Evolutionary conservation across 1,284 basidiomycete genomes (phyloP), one percentile per base, ranked within the genome.

Genomic region (Pseudozyma tsukubaensis): DNA sequence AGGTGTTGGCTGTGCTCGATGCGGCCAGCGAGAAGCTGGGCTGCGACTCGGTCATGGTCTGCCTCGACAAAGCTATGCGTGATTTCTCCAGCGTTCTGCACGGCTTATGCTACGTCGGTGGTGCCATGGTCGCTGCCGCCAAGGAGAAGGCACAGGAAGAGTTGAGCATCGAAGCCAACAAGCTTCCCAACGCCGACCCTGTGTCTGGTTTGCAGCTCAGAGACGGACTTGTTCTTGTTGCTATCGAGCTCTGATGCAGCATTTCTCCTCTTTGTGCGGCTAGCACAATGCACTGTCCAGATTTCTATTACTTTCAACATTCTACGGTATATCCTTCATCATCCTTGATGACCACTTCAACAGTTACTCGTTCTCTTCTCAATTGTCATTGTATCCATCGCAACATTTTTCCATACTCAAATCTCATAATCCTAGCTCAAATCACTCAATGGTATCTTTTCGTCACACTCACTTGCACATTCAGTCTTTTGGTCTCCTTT

Each of bases 51-150:
- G 77, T 81, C 32, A 71, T 82, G 56, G 58, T 82, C 29, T 79
- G 73, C 32, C 59, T 82, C 49, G 64, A 76, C 24, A 60, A 60
- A 19, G 45, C 56, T 29, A 63, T 77, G 51, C 58, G 59, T 12
- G 80, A 82, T 37, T 73, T 79, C 24, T 52, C 62, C 6, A 62
- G 71, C 1, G 68, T 80, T 10, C 62, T 82, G 9, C 80, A 78
- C 50, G 80, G 80, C 2, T 59, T 82, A 12, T 79, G 78, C 60
- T 82, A 82, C 37, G 80, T 82, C 2, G 80, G 80, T 12, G 80
- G 77, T 18, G 60, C 73, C 12, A 68, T 81, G 36, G 72, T 77
- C 7, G 67, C 77, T 6, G 60, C 71, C 44, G 59, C 52, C 19
- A 48, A 37, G 10, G 47, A 50, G 10, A 40, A 60, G 21, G n/a